A percentile compares a stretch with the other conserved stretches of the same genome.
These are phyloP conservation scores for Straminergon stramineum DNA, from an alignment of 225 moss, liverwort and hornwort genomes.

Conservation along the genomic window DNA sequence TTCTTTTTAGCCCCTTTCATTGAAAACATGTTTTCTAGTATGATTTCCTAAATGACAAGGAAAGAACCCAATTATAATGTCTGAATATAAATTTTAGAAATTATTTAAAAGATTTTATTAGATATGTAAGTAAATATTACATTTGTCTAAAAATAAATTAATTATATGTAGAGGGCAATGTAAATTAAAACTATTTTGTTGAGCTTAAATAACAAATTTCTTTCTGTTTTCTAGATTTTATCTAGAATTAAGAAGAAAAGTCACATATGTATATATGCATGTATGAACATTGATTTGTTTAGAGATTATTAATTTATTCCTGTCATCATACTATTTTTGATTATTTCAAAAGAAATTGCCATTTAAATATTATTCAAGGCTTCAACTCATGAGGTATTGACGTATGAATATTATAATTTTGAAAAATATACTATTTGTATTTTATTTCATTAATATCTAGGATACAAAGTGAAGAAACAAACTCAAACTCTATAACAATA, in stretches of 20 bases:
- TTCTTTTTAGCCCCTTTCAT: not conserved
- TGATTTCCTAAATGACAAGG: not conserved
- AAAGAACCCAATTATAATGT: not conserved
- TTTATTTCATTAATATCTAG: no score
- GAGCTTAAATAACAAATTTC: not conserved
- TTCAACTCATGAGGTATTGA: not conserved
- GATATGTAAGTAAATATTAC: no score
- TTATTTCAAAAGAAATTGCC: not conserved
- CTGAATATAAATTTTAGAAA: not conserved
- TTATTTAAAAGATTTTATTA: no score
- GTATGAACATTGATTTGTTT: no score
- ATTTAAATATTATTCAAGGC: not conserved
- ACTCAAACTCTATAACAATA: not conserved
- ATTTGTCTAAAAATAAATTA: not conserved
- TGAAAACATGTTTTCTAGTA: not conserved
- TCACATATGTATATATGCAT: not conserved
- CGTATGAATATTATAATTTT: no score
- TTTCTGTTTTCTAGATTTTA: not conserved
- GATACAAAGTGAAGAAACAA: no score
- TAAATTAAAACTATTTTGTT: not conserved
- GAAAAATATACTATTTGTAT: not conserved
- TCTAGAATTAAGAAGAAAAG: not conserved
- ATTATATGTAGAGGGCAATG: rapidly evolving
- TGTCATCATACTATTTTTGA: not conserved
- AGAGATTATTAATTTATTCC: no score